phyloP scores from a whole-genome alignment of 1,139 yeast genomes.

The Geotrichum siamense region DNA sequence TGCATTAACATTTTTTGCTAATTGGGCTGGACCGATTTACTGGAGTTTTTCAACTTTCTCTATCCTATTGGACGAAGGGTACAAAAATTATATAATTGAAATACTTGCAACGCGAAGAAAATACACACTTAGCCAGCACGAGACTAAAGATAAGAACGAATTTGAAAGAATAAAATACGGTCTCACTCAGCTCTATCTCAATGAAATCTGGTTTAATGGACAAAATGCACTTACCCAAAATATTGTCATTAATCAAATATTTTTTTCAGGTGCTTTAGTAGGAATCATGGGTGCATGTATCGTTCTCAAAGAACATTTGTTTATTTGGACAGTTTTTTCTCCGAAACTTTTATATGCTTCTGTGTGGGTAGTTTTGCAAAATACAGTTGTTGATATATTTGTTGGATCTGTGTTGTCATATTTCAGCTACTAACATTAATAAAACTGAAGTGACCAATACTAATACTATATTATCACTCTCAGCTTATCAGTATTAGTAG shows the following conservation, averaged over 20 bases:
- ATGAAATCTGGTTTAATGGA: conserved; percentile 4
- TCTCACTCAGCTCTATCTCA: conserved; percentile 1
- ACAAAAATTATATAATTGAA: conserved; percentile 17
- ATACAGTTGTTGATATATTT: conserved; percentile 25
- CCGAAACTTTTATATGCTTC: conserved; percentile 80
- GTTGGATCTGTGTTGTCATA: conserved; percentile 13
- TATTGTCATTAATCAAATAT: conserved; percentile 37
- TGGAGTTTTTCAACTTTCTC: conserved; percentile 61
- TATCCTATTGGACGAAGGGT: conserved; percentile 38
- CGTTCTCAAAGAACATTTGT: conserved; percentile 71
- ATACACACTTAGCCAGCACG: not conserved
- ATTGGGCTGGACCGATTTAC: conserved; percentile 77
- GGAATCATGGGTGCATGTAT: conserved; percentile 62
- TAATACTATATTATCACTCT: too few species aligned
- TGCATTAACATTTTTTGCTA: conserved; percentile 66
- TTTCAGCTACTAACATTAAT: conserved; percentile 6
- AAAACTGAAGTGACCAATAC: too few species aligned
- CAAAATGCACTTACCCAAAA: conserved; percentile 29
- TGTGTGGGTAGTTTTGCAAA: conserved; percentile 52
- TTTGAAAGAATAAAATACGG: not conserved
- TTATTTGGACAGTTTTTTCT: conserved; percentile 96
- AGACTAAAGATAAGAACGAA: conserved; percentile 1
- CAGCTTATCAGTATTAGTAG: too few species aligned
- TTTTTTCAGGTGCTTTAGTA: conserved; percentile 54
- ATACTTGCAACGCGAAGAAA: not conserved